Evolutionary conservation across 75 land plant species (phyloP).

Genomic region (Pinus taeda): DNA sequence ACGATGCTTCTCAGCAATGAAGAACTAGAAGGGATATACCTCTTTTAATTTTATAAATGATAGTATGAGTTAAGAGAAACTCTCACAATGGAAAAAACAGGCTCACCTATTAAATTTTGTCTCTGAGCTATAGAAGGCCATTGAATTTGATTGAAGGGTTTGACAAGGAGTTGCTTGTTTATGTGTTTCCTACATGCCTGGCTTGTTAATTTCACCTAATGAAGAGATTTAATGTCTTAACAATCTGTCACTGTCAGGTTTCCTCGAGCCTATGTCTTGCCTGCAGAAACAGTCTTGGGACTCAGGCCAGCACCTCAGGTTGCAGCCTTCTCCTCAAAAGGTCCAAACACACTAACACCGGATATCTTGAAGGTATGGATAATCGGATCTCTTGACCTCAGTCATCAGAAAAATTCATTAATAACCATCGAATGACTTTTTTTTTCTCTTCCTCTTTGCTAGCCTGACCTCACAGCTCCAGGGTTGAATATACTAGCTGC

Average conservation of each 20-base stretch:
- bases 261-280: constrained; percentile 37
- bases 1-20: neutral
- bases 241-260: constrained; percentile 21
- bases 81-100: neutral
- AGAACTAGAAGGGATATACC: neutral
- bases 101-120: neutral
- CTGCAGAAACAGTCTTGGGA: constrained; percentile 48
- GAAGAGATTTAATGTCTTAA: neutral
- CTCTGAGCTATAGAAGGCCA: neutral
- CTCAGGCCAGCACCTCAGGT: constrained; percentile 59
- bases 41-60: neutral
- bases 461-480: constrained; percentile 94
- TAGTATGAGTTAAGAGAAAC: neutral
- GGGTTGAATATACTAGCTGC: constrained; percentile 89
- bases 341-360: constrained; percentile 73
- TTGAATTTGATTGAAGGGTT: neutral
- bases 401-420: constrained; percentile 1
- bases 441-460: constrained; percentile 9
- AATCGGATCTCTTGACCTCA: neutral
- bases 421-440: neutral
- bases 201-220: neutral
- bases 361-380: constrained; percentile 76
- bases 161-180: neutral
- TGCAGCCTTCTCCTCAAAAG: constrained; percentile 78
- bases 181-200: neutral